Conservation (phyloP, 1,139 yeast species). For the Casaregolazyma suthepensis region DNA sequence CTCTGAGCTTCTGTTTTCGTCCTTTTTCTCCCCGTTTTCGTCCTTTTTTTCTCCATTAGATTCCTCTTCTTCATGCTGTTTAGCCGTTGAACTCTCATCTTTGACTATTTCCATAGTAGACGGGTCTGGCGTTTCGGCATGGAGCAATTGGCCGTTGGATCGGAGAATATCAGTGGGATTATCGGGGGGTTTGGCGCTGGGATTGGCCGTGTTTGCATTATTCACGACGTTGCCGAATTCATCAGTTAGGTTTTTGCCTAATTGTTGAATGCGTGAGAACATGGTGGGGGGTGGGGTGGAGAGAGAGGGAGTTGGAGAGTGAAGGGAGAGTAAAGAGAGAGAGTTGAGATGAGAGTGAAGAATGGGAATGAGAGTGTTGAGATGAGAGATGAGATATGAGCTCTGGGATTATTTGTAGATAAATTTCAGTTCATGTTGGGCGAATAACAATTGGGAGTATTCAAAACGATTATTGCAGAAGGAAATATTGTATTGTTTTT, state of each 20-base stretch:
- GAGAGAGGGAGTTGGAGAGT: not conserved
- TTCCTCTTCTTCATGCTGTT: not conserved
- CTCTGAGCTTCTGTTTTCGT: not conserved
- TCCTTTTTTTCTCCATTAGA: not conserved
- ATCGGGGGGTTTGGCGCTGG: conserved; percentile 4
- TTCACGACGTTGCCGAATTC: conserved; percentile 39
- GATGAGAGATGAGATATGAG: too few relatives aligned
- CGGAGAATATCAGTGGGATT: conserved; percentile 23
- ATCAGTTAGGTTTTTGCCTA: conserved; percentile 61
- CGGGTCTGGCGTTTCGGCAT: conserved; percentile 28
- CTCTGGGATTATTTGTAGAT: too few relatives aligned
- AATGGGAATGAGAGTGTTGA: too few relatives aligned
- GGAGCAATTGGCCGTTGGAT: conserved; percentile 24
- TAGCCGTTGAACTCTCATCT: conserved; percentile 11
- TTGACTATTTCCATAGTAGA: conserved; percentile 18
- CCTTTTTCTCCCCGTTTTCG: not conserved
- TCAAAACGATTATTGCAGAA: too few relatives aligned
- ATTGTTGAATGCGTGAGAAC: conserved; percentile 57
- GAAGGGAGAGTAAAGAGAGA: not conserved
- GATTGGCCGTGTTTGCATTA: conserved; percentile 7
- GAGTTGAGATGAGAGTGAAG: too few relatives aligned
- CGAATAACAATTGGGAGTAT: too few relatives aligned
- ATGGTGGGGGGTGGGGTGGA: conserved; percentile 28
- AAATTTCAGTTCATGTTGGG: too few relatives aligned
- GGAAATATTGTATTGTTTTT: too few relatives aligned